These are phyloP conservation scores for Mucor piriformis DNA, from an alignment of 371 early-diverging fungal genomes.

Conservation along the genomic window DNA sequence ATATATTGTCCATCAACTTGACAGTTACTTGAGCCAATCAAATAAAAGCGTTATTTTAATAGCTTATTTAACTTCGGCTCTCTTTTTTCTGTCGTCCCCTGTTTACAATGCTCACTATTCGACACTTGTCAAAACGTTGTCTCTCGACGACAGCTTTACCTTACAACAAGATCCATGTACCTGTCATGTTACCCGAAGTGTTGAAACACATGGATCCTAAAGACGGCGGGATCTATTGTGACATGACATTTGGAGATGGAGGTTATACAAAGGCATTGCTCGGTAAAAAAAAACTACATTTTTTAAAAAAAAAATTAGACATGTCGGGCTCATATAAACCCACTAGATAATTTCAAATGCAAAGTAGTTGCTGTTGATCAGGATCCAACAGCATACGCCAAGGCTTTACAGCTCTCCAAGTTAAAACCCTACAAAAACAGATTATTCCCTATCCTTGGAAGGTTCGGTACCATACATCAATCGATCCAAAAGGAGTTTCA, in stretches of 20 bases:
- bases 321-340: too few relatives aligned
- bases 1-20: neutral
- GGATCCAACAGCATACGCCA: constrained; percentile 68
- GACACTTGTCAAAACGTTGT: neutral
- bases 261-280: constrained; percentile 70
- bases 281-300: constrained; percentile 23
- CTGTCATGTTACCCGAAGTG: constrained; percentile 44
- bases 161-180: constrained; percentile 35
- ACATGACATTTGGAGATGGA: constrained; percentile 78
- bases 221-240: constrained; percentile 50
- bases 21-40: too few relatives aligned
- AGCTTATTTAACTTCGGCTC: neutral
- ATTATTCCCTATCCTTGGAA: constrained; percentile 50
- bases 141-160: constrained; percentile 15
- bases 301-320: neutral
- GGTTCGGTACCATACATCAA: constrained; percentile 58
- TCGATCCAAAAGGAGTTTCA: constrained; percentile 24
- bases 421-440: constrained; percentile 45
- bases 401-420: constrained; percentile 54
- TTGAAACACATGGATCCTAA: constrained; percentile 35
- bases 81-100: neutral
- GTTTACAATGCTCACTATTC: neutral
- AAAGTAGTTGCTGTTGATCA: constrained; percentile 75
- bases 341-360: constrained; percentile 57
- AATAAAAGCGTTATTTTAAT: too few relatives aligned